Evolutionary conservation across 2,329 filamentous ascomycete genomes (phyloP).

Genomic region (Xylariaceae sp.): DNA sequence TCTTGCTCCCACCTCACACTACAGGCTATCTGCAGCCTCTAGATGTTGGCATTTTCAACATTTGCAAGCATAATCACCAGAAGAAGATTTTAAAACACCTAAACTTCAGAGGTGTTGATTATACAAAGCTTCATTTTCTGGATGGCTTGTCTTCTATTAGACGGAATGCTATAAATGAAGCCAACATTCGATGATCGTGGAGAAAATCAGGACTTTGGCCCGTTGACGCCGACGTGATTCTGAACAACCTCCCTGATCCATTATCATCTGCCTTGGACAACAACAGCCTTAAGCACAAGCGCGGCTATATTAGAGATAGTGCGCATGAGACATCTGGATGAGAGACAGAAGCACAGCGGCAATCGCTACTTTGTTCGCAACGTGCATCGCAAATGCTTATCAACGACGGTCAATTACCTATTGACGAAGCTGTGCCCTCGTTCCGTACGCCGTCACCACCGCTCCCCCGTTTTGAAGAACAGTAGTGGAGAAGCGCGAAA

Average conservation of each 20-base stretch:
- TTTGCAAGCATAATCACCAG: background rate
- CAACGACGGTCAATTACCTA: too few relatives aligned
- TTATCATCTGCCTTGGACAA: background rate
- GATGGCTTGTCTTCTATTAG: background rate
- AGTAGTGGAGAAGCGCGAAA: background rate
- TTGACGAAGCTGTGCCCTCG: too few relatives aligned
- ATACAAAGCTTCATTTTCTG: background rate
- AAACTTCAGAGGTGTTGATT: background rate
- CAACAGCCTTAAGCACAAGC: background rate
- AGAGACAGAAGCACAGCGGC: too few relatives aligned
- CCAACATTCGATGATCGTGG: background rate
- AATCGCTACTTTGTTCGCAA: too few relatives aligned
- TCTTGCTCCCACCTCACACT: background rate
- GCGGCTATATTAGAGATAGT: background rate
- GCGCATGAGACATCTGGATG: too few relatives aligned
- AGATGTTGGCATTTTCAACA: background rate
- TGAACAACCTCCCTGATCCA: background rate
- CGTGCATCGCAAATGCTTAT: too few relatives aligned
- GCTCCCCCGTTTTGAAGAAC: background rate
- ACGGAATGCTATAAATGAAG: background rate
- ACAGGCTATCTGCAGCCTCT: background rate
- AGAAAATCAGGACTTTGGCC: background rate
- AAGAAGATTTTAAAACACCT: background rate
- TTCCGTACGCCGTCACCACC: background rate
- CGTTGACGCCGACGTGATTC: background rate